These are phyloP conservation scores for Pholiota microspora DNA, from an alignment of 768 basidiomycete species.

Conservation along the genomic window DNA sequence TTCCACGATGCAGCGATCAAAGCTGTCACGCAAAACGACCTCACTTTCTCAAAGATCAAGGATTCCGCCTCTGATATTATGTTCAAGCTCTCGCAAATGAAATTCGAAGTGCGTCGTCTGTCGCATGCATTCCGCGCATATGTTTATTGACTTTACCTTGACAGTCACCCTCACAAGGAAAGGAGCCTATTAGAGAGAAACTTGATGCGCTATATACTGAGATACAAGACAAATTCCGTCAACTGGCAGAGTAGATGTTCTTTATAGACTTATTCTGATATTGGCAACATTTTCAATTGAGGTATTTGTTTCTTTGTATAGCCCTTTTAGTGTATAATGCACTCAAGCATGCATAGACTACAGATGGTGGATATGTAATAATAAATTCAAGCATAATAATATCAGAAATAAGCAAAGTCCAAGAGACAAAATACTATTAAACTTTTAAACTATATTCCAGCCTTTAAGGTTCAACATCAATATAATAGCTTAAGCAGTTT, in stretches of 20 bases:
- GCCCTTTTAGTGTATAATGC: neutral
- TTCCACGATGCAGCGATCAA: constrained; percentile 91
- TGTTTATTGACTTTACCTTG: constrained; percentile 8
- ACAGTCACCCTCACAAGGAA: constrained; percentile 88
- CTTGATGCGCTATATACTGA: constrained; percentile 78
- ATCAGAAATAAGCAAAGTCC: too few relatives aligned
- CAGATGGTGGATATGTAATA: neutral
- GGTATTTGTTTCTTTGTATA: too few relatives aligned
- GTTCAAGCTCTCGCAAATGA: constrained; percentile 99
- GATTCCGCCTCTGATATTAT: constrained; percentile 85
- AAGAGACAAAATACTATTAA: too few relatives aligned
- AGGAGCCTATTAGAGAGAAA: constrained; percentile 80
- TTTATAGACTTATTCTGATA: neutral
- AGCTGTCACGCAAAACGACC: constrained; percentile 79
- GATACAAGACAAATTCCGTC: constrained; percentile 92
- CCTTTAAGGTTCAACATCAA: too few relatives aligned
- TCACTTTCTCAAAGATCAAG: constrained; percentile 85
- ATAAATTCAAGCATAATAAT: too few relatives aligned
- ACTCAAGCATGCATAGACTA: neutral
- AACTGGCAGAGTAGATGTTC: constrained; percentile 67
- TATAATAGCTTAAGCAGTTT: too few relatives aligned
- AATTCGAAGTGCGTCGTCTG: constrained; percentile 76
- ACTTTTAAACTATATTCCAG: too few relatives aligned
- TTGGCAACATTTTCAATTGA: too few relatives aligned
- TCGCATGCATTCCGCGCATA: neutral